Percentiles rank a stretch among this genome's conserved stretches.
phyloP scores from a whole-genome alignment of 257 asterid species.

The Ligustrum vulgare region DNA sequence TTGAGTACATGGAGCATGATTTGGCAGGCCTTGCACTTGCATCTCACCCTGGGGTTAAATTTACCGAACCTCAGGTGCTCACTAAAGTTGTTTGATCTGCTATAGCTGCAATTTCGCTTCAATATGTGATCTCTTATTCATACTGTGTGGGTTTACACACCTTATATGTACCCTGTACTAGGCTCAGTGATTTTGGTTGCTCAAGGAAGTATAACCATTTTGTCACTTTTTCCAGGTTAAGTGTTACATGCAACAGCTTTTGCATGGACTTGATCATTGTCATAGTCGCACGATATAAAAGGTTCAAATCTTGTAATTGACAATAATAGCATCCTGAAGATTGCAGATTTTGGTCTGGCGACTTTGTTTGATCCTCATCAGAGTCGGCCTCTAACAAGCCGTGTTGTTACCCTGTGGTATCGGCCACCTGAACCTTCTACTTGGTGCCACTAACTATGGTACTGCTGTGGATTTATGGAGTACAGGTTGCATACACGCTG shows the following conservation, averaged over 20 bases:
- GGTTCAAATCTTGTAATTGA: conserved; percentile 91
- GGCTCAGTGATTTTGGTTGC: conserved; percentile 3
- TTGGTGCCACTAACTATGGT: conserved; percentile 82
- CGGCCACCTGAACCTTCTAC: conserved; percentile 97
- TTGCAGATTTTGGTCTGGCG: conserved; percentile 95
- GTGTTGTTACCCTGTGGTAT: conserved; percentile 95
- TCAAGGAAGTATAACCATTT: conserved; percentile 4
- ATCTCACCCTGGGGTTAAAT: conserved; percentile 78
- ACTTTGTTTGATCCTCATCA: conserved; percentile 74
- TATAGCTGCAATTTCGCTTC: too few species aligned
- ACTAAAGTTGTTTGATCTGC: conserved; percentile 6
- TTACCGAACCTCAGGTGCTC: conserved; percentile 84
- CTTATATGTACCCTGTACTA: background rate
- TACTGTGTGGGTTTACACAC: background rate
- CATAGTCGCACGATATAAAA: conserved; percentile 84
- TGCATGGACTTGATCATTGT: conserved; percentile 84
- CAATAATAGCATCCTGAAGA: conserved; percentile 79
- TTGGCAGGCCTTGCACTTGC: conserved; percentile 88
- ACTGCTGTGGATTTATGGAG: conserved; percentile 97
- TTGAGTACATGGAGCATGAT: conserved; percentile 98
- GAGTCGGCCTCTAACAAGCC: conserved; percentile 81
- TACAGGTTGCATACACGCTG: conserved; percentile 90
- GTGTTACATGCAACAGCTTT: conserved; percentile 87
- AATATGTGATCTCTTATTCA: too few species aligned
- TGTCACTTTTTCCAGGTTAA: conserved; percentile 57